Base-by-base conservation (phyloP, 129 eudicot species). In the sunflower (Helianthus annuus) region DNA sequence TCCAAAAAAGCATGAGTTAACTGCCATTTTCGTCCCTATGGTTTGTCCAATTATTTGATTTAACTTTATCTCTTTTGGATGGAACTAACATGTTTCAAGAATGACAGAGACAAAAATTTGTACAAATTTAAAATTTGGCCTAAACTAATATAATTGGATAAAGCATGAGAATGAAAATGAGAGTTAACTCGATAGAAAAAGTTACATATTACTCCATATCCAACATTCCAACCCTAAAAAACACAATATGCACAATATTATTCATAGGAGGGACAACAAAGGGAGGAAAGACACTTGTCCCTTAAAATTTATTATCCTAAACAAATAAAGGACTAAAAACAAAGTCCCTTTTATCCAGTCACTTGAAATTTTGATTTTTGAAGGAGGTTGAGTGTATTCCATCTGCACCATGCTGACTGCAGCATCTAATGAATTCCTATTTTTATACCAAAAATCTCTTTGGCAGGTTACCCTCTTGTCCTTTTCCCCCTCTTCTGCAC, bases 401-500 rank as follows among this genome's bases (percentile, higher is more conserved):
- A 71, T 77, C 54, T 64, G 63, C 53, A 32, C 44, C 72, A 70
- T 71, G 76, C 82, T 78, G 68, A 78, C 77, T 78, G 66, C 56
- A 78, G 77, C 82, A 63, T 70, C 66, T 78, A 72, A 63, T 65
- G 51, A 61, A 62, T 69, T 80, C 67, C 80, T 53, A 80, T 44
- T 69, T 73, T 19, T 70, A 70, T 44, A 69, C 68, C 77, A 72
- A 79, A 80, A 80, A 69, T 34, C 77, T 71, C 67, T 80, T 75
- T 70, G 84, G 69, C 84, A 80, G 76, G 69, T 70, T 75, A 69
- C 68, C 45, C 7, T 62, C 62, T 69, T 80, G 84, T 80, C 84
- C 29, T 80, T 75, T 80, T 75, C 69, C 74, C 56, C 68, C 56
- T 52, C 69, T 57, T 73, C 71, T 81, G 60, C 61, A 46, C 17